Conservation (phyloP, 768 basidiomycete genomes). For the Lactarius quietus region DNA sequence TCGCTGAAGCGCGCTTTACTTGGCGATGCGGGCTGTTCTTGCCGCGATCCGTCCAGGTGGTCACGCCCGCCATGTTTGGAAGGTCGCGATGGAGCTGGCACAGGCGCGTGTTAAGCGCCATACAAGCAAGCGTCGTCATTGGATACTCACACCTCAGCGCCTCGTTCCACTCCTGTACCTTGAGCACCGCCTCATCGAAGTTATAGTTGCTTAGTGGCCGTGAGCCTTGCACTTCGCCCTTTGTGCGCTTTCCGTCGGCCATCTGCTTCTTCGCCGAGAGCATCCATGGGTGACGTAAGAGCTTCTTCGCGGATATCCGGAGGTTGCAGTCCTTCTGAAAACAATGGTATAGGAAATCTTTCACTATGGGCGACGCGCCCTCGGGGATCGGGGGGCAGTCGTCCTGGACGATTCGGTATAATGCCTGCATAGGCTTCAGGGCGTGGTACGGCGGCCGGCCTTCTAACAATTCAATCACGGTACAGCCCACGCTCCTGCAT, state of each 20-base stretch:
- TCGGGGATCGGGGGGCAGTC: conserved; percentile 97
- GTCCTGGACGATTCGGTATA: conserved; percentile 98
- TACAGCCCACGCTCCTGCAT: conserved; percentile 82
- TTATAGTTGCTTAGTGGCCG: conserved; percentile 75
- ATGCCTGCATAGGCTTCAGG: conserved; percentile 96
- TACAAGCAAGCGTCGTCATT: conserved; percentile 12
- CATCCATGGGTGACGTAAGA: conserved; percentile 97
- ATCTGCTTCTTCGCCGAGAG: conserved; percentile 75
- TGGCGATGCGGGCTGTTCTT: conserved; percentile 39
- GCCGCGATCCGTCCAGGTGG: conserved; percentile 45
- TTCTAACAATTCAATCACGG: conserved; percentile 92
- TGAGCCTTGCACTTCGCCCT: conserved; percentile 36
- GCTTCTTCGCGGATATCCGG: conserved; percentile 89
- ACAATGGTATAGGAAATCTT: conserved; percentile 95
- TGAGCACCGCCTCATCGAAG: conserved; percentile 89
- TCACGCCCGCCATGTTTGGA: conserved; percentile 48
- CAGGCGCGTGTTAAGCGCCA: conserved; percentile 11
- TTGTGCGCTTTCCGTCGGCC: conserved; percentile 37
- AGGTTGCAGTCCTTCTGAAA: conserved; percentile 98
- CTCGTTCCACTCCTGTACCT: conserved; percentile 99
- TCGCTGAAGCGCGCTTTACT: conserved; percentile 18
- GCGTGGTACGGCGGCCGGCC: conserved; percentile 95
- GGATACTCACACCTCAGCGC: conserved; percentile 74
- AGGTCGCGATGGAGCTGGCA: conserved; percentile 64
- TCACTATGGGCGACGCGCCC: conserved; percentile 90